Evolutionary conservation across 371 early-diverging fungal genomes (phyloP), one percentile per base, ranked within the genome.

Genomic region (Mortierella sp.): DNA sequence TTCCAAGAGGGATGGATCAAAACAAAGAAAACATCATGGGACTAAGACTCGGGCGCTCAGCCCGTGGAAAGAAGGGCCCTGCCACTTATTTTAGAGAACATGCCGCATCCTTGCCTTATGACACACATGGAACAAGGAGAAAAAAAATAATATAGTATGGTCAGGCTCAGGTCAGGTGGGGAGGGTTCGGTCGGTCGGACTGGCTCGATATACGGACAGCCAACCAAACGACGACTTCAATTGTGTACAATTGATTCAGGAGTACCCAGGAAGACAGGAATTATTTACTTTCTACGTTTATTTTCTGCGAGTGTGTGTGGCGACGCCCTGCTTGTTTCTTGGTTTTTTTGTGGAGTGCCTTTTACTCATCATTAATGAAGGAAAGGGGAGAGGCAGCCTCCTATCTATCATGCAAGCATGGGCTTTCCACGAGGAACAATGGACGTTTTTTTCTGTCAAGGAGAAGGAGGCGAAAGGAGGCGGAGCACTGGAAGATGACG

Each of bases 241-340:
- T 31, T 31, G 19, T 31, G 19, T 19, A 31, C 61, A 61, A 67
- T 67, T 67, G 67, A 40, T 37, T 67, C 67, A 67, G 43, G 67
- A 67, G 40, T 67, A 67, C 67, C 67, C 67, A 61, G 67, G 43
- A 61, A 10, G 40, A 67, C 34, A 24, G 40, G 67, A 67, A 40
- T 67, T 67, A 67, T 67, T 40, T 40, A 67, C 24, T 10, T 67
- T 67, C 67, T 67, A 67, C 67, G n/a, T 1, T 40, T 67, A 24
- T 40, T 24, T 37, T 40, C 43, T 54, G 54, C 24, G 10, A 24
- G 54, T 24, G 50, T 50, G 50, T 50, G 50, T 50, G 50, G 50
- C 43, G 43, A 40, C 43, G 43, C 43, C 43, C 43, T 40, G 43
- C 43, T 40, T 40, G 2, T 40, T 40, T 40, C 43, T 6, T 40